Evolutionary conservation across 108 stramenopile genomes (phyloP).

Genomic region (Cyclotella distinguenda): DNA sequence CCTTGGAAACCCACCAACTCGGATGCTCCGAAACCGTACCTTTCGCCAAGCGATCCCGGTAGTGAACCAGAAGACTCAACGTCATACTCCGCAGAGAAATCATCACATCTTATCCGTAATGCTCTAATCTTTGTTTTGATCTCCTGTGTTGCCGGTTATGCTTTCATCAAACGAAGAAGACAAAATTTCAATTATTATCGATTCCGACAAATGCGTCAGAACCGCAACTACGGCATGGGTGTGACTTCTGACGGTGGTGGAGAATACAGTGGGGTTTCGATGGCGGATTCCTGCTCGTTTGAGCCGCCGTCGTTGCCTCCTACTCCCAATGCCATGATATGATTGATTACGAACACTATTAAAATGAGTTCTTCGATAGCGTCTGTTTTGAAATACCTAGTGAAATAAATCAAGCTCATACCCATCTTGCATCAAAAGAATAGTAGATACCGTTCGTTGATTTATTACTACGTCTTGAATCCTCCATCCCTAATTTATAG

Average conservation of each 20-base stretch:
- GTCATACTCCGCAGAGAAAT: slow-evolving; percentile 48
- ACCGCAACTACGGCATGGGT: slow-evolving; percentile 32
- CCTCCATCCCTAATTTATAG: not conserved
- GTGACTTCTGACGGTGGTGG: slow-evolving; percentile 47
- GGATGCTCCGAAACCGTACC: slow-evolving; percentile 30
- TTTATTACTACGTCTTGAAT: not conserved
- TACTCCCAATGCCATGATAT: slow-evolving; percentile 54
- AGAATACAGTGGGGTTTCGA: slow-evolving; percentile 57
- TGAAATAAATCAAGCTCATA: not conserved
- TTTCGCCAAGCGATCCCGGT: slow-evolving; percentile 43
- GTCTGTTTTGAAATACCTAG: not conserved
- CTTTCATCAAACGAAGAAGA: slow-evolving; percentile 55
- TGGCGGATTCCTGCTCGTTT: slow-evolving; percentile 72
- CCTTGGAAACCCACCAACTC: slow-evolving; percentile 27
- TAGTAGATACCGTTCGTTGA: not conserved
- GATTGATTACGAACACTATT: too few relatives aligned
- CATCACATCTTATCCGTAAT: slow-evolving; percentile 54
- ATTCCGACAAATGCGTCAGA: slow-evolving; percentile 63
- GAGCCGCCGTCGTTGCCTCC: slow-evolving; percentile 84
- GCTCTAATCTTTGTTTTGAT: slow-evolving; percentile 52
- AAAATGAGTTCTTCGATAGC: too few relatives aligned
- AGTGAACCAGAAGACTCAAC: slow-evolving; percentile 31
- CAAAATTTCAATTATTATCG: slow-evolving; percentile 66
- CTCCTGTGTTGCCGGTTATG: slow-evolving; percentile 50
- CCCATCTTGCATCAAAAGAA: not conserved